Evolutionary conservation across 345 rosid genomes (phyloP).

Genomic region (Hirschfeldia incana): DNA sequence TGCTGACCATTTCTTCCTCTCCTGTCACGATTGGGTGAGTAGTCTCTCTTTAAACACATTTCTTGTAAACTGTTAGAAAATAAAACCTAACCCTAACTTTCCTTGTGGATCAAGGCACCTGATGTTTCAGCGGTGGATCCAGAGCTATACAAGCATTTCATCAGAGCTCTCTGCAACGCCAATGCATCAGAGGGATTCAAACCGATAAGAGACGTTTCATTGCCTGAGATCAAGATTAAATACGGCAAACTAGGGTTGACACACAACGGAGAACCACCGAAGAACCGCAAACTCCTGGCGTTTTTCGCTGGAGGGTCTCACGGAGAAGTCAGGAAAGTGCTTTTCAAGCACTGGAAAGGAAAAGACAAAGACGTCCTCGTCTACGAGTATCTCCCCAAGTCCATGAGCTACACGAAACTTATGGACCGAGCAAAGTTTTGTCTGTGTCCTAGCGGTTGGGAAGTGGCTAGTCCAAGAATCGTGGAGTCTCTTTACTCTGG

Average conservation of each 20-base stretch:
- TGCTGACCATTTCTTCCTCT: conserved; percentile 64
- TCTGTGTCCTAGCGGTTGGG: conserved; percentile 68
- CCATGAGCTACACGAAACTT: conserved; percentile 40
- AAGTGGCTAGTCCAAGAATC: conserved; percentile 71
- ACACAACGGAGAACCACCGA: conserved; percentile 16
- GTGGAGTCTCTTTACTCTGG: conserved; percentile 52
- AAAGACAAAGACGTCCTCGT: conserved; percentile 59
- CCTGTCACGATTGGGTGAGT: conserved; percentile 76
- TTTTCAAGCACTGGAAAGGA: conserved; percentile 64
- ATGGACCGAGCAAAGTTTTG: conserved; percentile 57
- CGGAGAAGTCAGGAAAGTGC: conserved; percentile 49
- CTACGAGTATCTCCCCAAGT: conserved; percentile 46
- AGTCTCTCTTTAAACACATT: too few relatives aligned
- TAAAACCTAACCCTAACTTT: background rate
- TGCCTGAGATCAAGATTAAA: conserved; percentile 52
- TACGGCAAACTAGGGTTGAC: conserved; percentile 28
- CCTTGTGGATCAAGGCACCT: conserved; percentile 52
- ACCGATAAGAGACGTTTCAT: conserved; percentile 61
- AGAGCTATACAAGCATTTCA: conserved; percentile 51
- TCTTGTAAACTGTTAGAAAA: background rate
- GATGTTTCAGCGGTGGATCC: conserved; percentile 51
- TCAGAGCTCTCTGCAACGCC: conserved; percentile 79
- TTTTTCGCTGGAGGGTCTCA: conserved; percentile 74
- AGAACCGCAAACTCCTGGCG: conserved; percentile 50
- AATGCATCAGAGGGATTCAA: conserved; percentile 67